These are phyloP conservation scores for Tuber calosporum DNA, from an alignment of 495 filamentous ascomycete species.

Conservation along the genomic window DNA sequence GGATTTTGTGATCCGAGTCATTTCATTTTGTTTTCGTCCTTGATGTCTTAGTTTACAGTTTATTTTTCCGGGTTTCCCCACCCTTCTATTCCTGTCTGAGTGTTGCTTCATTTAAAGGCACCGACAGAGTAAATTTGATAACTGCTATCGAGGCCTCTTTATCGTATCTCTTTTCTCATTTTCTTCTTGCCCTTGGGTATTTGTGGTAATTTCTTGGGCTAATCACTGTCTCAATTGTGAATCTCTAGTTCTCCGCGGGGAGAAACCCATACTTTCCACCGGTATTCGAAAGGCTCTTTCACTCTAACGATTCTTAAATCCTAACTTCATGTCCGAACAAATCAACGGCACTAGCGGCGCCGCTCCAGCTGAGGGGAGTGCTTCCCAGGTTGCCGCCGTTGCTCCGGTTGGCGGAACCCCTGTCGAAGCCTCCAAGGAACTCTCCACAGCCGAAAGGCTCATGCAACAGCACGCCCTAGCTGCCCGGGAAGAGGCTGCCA, in stretches of 20 bases:
- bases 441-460: constrained; percentile 65
- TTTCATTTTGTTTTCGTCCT: background rate
- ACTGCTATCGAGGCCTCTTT: background rate
- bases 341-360: constrained; percentile 22
- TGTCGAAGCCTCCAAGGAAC: constrained; percentile 28
- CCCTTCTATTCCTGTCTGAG: background rate
- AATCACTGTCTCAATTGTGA: background rate
- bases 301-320: constrained; percentile 23
- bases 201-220: background rate
- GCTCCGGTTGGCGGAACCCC: constrained; percentile 20
- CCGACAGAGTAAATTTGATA: background rate
- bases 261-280: constrained; percentile 7
- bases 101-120: background rate
- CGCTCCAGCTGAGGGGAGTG: constrained; percentile 15
- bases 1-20: background rate
- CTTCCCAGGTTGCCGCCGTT: constrained; percentile 13
- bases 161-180: background rate
- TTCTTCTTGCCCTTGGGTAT: background rate
- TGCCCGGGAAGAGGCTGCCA: constrained; percentile 17
- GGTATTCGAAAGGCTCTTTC: constrained; percentile 24
- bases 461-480: constrained; percentile 61
- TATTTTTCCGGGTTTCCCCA: background rate
- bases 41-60: background rate
- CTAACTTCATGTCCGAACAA: constrained; percentile 29
- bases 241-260: constrained; percentile 12